Evolutionary conservation across 257 asterid species (phyloP).

Genomic region (Jacaranda copaia): DNA sequence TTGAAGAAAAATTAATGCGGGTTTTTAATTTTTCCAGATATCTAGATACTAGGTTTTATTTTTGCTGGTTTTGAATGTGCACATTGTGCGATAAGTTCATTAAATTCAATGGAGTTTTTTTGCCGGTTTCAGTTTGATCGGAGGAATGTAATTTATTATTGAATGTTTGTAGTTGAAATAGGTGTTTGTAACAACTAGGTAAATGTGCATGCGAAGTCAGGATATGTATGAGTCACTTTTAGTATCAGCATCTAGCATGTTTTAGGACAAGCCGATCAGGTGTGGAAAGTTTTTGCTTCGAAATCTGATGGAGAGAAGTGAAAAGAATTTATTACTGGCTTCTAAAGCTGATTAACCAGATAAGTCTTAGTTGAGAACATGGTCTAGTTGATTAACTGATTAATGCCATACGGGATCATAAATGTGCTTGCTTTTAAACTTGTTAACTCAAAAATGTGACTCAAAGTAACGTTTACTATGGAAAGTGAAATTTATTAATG

Average conservation of each 20-base stretch:
- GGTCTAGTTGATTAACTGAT: conserved; percentile 9
- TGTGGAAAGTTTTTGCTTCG: conserved; percentile 15
- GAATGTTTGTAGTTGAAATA: conserved; percentile 27
- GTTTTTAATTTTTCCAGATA: conserved; percentile 33
- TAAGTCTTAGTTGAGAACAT: conserved; percentile 11
- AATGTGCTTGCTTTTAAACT: conserved; percentile 31
- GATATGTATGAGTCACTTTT: conserved; percentile 16
- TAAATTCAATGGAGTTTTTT: conserved; percentile 3
- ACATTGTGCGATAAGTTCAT: conserved; percentile 35
- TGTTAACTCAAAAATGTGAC: conserved; percentile 25
- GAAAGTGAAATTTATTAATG: conserved; percentile 23
- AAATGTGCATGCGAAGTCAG: conserved; percentile 12
- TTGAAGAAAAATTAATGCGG: conserved; percentile 30
- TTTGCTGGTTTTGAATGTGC: conserved; percentile 44
- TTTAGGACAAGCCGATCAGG: conserved; percentile 17
- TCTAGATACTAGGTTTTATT: conserved; percentile 38
- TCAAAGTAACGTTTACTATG: conserved; percentile 10
- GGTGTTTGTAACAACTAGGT: conserved; percentile 16
- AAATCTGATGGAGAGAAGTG: conserved; percentile 31
- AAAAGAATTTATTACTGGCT: background rate
- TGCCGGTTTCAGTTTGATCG: conserved; percentile 36
- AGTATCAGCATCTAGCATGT: conserved; percentile 32
- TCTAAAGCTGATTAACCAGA: background rate
- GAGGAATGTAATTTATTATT: conserved; percentile 20
- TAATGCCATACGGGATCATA: background rate